phyloP scores from a whole-genome alignment of 2,329 filamentous ascomycete species.

The Triangularia setosa region DNA sequence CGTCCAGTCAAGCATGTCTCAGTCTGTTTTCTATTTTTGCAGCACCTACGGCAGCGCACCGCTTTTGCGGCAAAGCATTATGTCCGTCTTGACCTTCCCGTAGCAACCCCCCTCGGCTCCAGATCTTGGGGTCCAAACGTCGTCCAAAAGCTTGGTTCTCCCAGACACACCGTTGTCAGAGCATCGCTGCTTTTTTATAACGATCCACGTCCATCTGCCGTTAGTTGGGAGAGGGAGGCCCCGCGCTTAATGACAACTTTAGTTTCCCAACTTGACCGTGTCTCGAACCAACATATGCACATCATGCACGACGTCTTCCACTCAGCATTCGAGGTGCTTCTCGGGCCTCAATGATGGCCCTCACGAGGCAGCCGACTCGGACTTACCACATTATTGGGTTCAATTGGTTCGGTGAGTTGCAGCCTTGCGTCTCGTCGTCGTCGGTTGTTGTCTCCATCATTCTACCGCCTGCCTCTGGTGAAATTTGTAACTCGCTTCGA shows the following conservation, averaged over 20 bases:
- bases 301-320: background rate
- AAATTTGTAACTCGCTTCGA: no score
- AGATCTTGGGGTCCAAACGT: conserved; percentile 9
- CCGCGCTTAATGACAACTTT: background rate
- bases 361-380: background rate
- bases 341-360: background rate
- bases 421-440: background rate
- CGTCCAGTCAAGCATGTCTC: background rate
- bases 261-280: background rate
- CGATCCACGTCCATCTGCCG: background rate
- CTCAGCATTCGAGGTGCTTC: background rate
- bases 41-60: background rate
- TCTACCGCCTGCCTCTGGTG: background rate
- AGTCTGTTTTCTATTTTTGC: conserved; percentile 1
- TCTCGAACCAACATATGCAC: background rate
- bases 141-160: background rate
- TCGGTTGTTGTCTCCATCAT: background rate
- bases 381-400: background rate
- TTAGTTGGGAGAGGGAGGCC: background rate
- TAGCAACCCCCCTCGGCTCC: background rate
- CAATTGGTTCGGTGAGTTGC: background rate
- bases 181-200: background rate
- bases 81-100: background rate
- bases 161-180: background rate
- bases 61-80: background rate